A percentile compares a stretch with the other conserved stretches of the same genome.
These are phyloP conservation scores for Massarina eburnea DNA, from an alignment of 2,329 filamentous ascomycete species.

Conservation along the genomic window DNA sequence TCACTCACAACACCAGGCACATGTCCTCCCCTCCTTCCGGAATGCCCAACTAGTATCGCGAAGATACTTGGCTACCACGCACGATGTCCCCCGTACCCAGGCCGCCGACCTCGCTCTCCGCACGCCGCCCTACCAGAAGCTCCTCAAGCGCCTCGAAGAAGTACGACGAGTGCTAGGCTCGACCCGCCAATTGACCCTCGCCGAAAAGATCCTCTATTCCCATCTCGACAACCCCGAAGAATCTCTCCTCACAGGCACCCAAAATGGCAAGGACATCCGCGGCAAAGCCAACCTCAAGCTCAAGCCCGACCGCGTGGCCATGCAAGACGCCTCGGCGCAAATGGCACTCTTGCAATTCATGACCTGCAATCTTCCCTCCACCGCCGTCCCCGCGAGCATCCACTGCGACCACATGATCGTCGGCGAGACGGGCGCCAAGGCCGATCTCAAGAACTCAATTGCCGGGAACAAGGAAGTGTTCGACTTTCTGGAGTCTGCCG, in stretches of 20 bases:
- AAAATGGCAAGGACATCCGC: conserved; percentile 80
- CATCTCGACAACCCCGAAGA: conserved; percentile 90
- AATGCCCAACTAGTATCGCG: conserved; percentile 14
- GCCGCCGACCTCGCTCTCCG: conserved; percentile 53
- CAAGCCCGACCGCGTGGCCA: conserved; percentile 95
- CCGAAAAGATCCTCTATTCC: conserved; percentile 87
- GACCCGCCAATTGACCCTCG: conserved; percentile 71
- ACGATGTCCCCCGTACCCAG: conserved; percentile 25
- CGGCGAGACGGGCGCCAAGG: conserved; percentile 83
- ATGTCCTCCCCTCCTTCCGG: conserved; percentile 22
- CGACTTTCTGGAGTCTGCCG: conserved; percentile 90
- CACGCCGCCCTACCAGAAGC: conserved; percentile 78
- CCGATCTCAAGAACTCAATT: conserved; percentile 82
- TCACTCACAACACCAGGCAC: conserved; percentile 20
- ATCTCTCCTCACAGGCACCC: conserved; percentile 77
- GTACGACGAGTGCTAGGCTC: conserved; percentile 73
- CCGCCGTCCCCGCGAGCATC: conserved; percentile 93
- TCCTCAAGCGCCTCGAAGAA: conserved; percentile 73
- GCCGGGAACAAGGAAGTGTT: conserved; percentile 95
- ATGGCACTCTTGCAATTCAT: conserved; percentile 99
- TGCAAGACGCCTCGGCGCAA: conserved; percentile 98
- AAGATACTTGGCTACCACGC: conserved; percentile 38
- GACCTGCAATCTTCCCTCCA: conserved; percentile 86
- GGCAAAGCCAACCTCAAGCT: conserved; percentile 92
- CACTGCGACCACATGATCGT: conserved; percentile 99